Percentiles rank a stretch among this genome's conserved stretches.
These are phyloP conservation scores for Viola odorata DNA, from an alignment of 345 rosid species.

Conservation along the genomic window DNA sequence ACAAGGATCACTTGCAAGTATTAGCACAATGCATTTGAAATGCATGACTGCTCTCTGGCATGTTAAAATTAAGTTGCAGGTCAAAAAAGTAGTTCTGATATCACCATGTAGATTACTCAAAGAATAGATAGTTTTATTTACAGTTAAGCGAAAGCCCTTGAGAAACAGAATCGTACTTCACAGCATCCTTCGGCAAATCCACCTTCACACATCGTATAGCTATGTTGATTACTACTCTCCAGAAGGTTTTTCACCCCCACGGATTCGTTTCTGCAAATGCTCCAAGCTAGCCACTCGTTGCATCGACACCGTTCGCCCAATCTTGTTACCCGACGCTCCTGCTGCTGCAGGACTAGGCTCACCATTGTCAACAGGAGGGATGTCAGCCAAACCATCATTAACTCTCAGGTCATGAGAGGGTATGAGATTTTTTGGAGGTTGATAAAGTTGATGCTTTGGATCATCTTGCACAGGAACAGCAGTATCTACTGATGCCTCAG, in stretches of 20 bases:
- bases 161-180: no score
- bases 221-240: conserved; percentile 19
- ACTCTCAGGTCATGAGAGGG: conserved; percentile 26
- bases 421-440: conserved; percentile 22
- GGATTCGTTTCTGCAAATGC: conserved; percentile 79
- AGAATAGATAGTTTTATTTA: no score
- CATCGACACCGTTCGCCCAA: conserved; percentile 60
- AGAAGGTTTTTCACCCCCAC: conserved; percentile 36
- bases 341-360: conserved; percentile 26
- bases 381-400: conserved; percentile 34
- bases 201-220: conserved; percentile 15
- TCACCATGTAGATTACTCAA: no score
- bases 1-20: no score
- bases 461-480: conserved; percentile 52
- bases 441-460: conserved; percentile 30
- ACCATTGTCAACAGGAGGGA: conserved; percentile 38
- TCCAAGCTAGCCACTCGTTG: conserved; percentile 88
- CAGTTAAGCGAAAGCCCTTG: no score
- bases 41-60: no score
- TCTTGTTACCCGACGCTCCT: conserved; percentile 40
- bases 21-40: no score
- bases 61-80: no score
- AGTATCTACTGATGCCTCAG: conserved; percentile 50
- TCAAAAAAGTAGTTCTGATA: no score
- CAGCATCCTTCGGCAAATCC: not conserved